Evolutionary conservation across 2,329 filamentous ascomycete genomes (phyloP).

Genomic region (Geoglossum cookeanum): DNA sequence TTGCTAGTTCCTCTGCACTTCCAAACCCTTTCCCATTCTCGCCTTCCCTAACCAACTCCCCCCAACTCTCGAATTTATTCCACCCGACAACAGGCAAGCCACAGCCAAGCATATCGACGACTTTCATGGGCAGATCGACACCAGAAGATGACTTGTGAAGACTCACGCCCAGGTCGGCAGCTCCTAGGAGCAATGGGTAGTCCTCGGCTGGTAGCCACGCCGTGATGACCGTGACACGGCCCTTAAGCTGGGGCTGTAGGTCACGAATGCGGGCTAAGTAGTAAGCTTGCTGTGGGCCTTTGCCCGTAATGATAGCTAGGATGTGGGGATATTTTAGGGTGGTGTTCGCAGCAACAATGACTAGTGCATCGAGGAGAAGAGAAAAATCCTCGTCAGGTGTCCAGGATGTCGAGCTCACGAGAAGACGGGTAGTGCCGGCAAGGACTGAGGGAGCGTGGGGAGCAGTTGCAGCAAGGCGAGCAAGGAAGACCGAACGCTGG

Average conservation of each 20-base stretch:
- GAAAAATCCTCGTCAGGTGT: slow-evolving; percentile 92
- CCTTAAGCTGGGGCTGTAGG: not conserved
- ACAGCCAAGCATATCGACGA: slow-evolving; percentile 96
- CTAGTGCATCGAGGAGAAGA: slow-evolving; percentile 65
- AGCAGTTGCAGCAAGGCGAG: slow-evolving; percentile 43
- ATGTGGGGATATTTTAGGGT: slow-evolving; percentile 39
- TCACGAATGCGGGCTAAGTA: slow-evolving; percentile 46
- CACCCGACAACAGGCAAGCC: slow-evolving; percentile 83
- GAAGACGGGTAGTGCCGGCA: slow-evolving; percentile 39
- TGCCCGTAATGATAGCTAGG: slow-evolving; percentile 85
- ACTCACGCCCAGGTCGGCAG: slow-evolving; percentile 76
- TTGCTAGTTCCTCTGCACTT: slow-evolving; percentile 44
- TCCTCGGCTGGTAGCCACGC: slow-evolving; percentile 72
- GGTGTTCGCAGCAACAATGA: slow-evolving; percentile 39
- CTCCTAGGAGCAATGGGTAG: slow-evolving; percentile 68
- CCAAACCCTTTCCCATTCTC: slow-evolving; percentile 75
- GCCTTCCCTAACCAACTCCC: slow-evolving; percentile 75
- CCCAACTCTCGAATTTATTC: slow-evolving; percentile 68
- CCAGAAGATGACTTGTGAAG: slow-evolving; percentile 87
- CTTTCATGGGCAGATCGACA: slow-evolving; percentile 95
- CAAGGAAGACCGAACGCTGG: slow-evolving; percentile 40
- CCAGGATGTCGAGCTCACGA: slow-evolving; percentile 94
- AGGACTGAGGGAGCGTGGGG: slow-evolving; percentile 39
- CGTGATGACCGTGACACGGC: slow-evolving; percentile 51
- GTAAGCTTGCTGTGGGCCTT: slow-evolving; percentile 63